Evolutionary conservation across 1,284 basidiomycete genomes (phyloP), one percentile per base, ranked within the genome.

Genomic region (Melampsora larici-populina): DNA sequence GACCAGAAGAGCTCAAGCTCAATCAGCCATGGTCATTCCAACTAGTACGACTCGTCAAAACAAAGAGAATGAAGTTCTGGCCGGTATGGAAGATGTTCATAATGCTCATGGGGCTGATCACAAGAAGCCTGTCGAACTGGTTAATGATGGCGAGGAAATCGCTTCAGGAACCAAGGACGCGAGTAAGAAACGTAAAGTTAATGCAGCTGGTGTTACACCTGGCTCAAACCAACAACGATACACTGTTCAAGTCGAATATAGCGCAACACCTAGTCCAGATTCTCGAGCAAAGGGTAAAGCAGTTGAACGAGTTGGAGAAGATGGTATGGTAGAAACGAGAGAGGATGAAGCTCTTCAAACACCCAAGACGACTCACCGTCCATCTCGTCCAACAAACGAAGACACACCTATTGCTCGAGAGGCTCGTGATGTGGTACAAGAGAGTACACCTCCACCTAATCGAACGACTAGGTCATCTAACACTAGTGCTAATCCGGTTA

Each of bases 221-320:
- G 13, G 63, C 21, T n/a, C 26, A 29, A 26, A 49, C 55, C 73
- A 76, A 40, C 73, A 76, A 13, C 73, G 73, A 21, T 68, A 76
- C 65, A 76, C 73, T 15, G 73, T 76, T 48, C 73, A 76, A 76
- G 73, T 76, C 26, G 73, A 76, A 62, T 76, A 76, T 66, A 76
- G 63, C 33, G 73, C 49, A 29, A 36, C 63, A 29, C 36, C 63
- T 8, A 36, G 55, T 29, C n/a, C n/a, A 58, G 55, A 58, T 58
- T 29, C n/a, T 29, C 63, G 65, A 29, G 71, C 43, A 9, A 74
- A 74, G 63, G 71, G 48, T 9, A 64, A 55, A 66, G 24, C 31
- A 33, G 29, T 65, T 8, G 71, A 74, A 29, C 2, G 60, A 8
- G n/a, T 31, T 5, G 31, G 18, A 21, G 46, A 48, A n/a, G 36